A percentile compares a stretch with the other conserved stretches of the same genome.
phyloP scores from a whole-genome alignment of 2,329 filamentous ascomycete species.

The Colletotrichum tropicale region DNA sequence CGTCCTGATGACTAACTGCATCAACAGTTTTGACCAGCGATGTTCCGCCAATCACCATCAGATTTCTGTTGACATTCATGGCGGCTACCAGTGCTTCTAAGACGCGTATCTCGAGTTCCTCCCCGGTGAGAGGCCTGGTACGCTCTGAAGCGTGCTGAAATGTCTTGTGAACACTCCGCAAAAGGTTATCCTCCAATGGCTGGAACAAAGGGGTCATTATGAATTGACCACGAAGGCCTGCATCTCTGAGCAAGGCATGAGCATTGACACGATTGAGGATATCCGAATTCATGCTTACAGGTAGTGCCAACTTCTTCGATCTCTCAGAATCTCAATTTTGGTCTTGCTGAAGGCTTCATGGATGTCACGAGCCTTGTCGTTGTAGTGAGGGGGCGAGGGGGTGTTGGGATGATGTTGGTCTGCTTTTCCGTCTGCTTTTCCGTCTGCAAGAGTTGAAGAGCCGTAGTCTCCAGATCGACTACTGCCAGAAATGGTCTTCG shows the following conservation, averaged over 20 bases:
- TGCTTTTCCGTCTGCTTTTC: background rate
- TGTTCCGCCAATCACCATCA: background rate
- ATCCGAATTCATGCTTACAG: background rate
- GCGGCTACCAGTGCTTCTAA: background rate
- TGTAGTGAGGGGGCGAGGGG: background rate
- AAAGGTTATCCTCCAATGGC: background rate
- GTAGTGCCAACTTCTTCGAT: background rate
- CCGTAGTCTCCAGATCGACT: background rate
- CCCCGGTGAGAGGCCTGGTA: background rate
- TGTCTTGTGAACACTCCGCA: background rate
- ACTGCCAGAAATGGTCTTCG: background rate
- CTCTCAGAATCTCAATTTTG: background rate
- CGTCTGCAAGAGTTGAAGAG: background rate
- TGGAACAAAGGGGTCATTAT: background rate
- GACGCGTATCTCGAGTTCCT: background rate
- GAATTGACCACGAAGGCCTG: background rate
- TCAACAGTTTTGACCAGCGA: background rate
- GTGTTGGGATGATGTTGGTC: background rate
- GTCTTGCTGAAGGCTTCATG: background rate
- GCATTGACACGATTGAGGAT: background rate
- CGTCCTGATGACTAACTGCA: background rate
- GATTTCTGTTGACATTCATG: background rate
- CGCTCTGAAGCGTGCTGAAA: background rate
- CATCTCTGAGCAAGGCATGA: background rate
- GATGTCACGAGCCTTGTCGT: background rate